A percentile compares a stretch with the other conserved stretches of the same genome.
These are phyloP conservation scores for Carex parvula DNA, from an alignment of 176 grass and related monocot species.

Conservation along the genomic window DNA sequence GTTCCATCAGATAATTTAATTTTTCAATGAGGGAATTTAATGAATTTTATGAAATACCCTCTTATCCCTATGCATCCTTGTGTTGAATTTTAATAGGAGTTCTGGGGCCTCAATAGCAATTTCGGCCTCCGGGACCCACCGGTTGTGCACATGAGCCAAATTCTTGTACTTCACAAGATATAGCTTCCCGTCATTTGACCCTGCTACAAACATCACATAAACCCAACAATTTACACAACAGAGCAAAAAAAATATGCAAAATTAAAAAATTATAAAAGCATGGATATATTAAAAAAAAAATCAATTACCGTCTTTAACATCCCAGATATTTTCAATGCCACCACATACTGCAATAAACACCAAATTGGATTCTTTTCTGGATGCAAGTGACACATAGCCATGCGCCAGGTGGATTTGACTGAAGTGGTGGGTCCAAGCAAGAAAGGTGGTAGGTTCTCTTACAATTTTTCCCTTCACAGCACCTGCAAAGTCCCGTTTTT, in stretches of 20 bases:
- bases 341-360: conserved; percentile 53
- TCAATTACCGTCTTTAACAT: conserved; percentile 74
- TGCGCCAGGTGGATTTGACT: conserved; percentile 42
- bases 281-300: background rate
- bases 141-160: conserved; percentile 81
- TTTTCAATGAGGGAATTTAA: no score
- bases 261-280: conserved; percentile 25
- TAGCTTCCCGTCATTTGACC: conserved; percentile 39
- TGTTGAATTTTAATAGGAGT: conserved; percentile 64
- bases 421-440: conserved; percentile 62
- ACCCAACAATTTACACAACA: background rate
- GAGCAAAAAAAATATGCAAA: background rate
- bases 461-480: conserved; percentile 65
- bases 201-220: conserved; percentile 31
- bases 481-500: conserved; percentile 30
- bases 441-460: conserved; percentile 58
- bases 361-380: conserved; percentile 67
- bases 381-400: conserved; percentile 65
- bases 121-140: conserved; percentile 62
- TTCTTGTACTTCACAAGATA: conserved; percentile 91
- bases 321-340: conserved; percentile 70
- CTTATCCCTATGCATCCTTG: conserved; percentile 56
- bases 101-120: conserved; percentile 46
- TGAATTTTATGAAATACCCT: conserved; percentile 35
- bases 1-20: no score